Conservation (phyloP, 768 basidiomycete genomes). For the Hypholoma fasciculare region DNA sequence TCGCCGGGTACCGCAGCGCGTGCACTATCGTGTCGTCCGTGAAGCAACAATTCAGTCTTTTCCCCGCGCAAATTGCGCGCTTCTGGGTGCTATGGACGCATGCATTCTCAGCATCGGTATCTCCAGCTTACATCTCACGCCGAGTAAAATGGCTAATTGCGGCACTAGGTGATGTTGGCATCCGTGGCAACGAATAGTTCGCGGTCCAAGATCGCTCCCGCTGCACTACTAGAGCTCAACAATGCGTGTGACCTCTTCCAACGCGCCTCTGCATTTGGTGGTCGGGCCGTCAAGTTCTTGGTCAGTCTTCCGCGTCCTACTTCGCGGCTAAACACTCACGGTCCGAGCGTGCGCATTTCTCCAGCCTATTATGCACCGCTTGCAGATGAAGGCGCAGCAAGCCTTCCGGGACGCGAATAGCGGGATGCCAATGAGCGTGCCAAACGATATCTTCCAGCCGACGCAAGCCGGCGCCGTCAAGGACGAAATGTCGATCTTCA, state of each 20-base stretch:
- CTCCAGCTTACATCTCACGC: conserved; percentile 17
- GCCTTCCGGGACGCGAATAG: conserved; percentile 47
- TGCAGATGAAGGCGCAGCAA: conserved; percentile 61
- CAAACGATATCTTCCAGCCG: conserved; percentile 60
- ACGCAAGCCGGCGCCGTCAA: conserved; percentile 45
- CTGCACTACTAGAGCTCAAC: conserved; percentile 67
- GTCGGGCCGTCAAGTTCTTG: conserved; percentile 69
- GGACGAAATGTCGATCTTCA: conserved; percentile 75
- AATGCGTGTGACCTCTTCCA: conserved; percentile 66
- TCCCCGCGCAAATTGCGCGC: conserved; percentile 58
- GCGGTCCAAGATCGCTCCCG: conserved; percentile 66
- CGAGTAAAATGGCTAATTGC: conserved; percentile 3
- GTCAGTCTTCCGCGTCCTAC: conserved; percentile 33
- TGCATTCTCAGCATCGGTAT: conserved; percentile 63
- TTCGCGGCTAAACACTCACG: background rate
- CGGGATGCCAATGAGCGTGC: conserved; percentile 43
- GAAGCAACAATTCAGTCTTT: conserved; percentile 46
- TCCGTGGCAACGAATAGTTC: conserved; percentile 75
- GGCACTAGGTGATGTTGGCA: conserved; percentile 65
- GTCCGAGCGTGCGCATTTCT: background rate
- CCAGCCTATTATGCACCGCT: conserved; percentile 66
- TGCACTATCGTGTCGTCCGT: conserved; percentile 55
- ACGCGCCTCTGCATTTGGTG: conserved; percentile 59
- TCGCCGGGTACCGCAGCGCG: conserved; percentile 68
- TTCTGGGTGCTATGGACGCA: conserved; percentile 79